Evolutionary conservation across 1,284 basidiomycete genomes (phyloP).

Genomic region (Cutaneotrichosporon mucoides): DNA sequence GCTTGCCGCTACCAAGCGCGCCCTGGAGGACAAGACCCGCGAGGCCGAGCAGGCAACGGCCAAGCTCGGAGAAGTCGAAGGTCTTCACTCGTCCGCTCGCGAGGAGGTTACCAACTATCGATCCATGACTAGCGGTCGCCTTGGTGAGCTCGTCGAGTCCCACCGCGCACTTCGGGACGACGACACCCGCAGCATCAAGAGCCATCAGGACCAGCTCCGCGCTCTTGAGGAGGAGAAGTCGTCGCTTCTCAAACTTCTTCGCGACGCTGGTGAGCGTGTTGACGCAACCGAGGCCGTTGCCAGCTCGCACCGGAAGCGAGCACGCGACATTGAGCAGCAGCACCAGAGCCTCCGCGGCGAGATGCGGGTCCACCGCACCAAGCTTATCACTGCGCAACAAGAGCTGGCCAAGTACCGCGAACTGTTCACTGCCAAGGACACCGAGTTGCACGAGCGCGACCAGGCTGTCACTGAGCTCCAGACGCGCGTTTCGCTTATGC

Average conservation of each 20-base stretch:
- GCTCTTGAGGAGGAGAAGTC: conserved; percentile 73
- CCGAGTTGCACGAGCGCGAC: conserved; percentile 62
- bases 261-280: conserved; percentile 66
- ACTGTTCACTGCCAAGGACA: conserved; percentile 65
- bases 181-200: conserved; percentile 67
- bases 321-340: conserved; percentile 66
- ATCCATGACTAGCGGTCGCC: conserved; percentile 71
- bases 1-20: conserved; percentile 68
- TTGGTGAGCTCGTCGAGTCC: conserved; percentile 78
- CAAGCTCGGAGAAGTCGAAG: conserved; percentile 70
- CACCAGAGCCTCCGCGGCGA: conserved; percentile 69
- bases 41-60: conserved; percentile 68
- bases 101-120: conserved; percentile 85
- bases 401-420: conserved; percentile 70
- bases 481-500: conserved; percentile 71
- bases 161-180: conserved; percentile 74
- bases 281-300: conserved; percentile 68
- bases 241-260: conserved; percentile 69
- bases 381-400: conserved; percentile 66
- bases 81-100: conserved; percentile 78
- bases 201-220: conserved; percentile 72
- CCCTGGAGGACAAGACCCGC: conserved; percentile 66
- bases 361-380: conserved; percentile 69
- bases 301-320: conserved; percentile 62
- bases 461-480: conserved; percentile 69